A percentile compares a stretch with the other conserved stretches of the same genome.
phyloP scores from a whole-genome alignment of 345 rosid genomes.

The Noccaea bulbosa region DNA sequence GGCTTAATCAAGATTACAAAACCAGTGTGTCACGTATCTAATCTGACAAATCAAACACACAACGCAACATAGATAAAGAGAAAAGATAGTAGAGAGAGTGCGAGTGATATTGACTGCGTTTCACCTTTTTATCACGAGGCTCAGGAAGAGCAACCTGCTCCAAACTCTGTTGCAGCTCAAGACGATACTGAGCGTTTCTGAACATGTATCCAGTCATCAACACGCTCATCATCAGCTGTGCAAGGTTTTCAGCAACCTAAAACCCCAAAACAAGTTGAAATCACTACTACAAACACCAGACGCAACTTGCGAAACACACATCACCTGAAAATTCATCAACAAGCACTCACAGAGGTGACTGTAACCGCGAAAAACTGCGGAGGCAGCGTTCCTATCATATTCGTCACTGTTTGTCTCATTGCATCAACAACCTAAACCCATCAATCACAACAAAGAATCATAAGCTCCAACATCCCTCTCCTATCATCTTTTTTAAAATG shows the following conservation, averaged over 20 bases:
- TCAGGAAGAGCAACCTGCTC: conserved; percentile 91
- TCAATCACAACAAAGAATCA: conserved; percentile 22
- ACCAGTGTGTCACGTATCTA: conserved; percentile 22
- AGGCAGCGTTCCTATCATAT: conserved; percentile 96
- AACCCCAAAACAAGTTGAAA: conserved; percentile 9
- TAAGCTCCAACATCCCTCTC: neutral
- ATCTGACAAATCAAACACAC: neutral
- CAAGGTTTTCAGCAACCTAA: conserved; percentile 98
- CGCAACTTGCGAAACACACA: conserved; percentile 14
- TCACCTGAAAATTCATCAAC: neutral
- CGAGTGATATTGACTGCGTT: too few species aligned
- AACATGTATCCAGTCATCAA: conserved; percentile 99
- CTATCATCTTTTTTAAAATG: neutral
- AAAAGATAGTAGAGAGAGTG: neutral
- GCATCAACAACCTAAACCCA: conserved; percentile 84
- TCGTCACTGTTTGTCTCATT: conserved; percentile 91
- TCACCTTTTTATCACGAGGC: conserved; percentile 61
- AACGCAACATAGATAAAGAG: neutral
- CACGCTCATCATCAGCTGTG: conserved; percentile 94
- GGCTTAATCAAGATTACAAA: conserved; percentile 30
- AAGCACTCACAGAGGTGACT: conserved; percentile 72
- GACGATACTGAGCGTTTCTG: conserved; percentile 80
- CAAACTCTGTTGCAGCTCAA: conserved; percentile 92
- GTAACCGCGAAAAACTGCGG: conserved; percentile 87
- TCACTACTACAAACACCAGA: conserved; percentile 20